Conservation (phyloP, 2,329 filamentous ascomycete genomes). For the Tolypocladium tundrense region DNA sequence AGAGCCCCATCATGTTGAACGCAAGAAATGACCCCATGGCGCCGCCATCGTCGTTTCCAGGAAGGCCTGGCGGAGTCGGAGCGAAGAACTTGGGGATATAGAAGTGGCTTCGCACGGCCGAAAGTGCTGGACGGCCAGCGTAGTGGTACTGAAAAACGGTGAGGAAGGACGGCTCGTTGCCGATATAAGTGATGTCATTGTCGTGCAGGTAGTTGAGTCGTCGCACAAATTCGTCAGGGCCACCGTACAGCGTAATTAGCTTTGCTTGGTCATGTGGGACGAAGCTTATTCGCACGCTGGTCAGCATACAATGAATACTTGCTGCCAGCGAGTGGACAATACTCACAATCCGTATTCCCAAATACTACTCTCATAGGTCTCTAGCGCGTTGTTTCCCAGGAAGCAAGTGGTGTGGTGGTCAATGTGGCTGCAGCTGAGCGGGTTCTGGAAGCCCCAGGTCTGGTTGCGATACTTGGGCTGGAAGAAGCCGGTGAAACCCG, state of each 20-base stretch:
- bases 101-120: slow-evolving; percentile 43
- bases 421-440: slow-evolving; percentile 48
- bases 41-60: slow-evolving; percentile 61
- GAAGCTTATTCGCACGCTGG: slow-evolving; percentile 20
- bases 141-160: slow-evolving; percentile 62
- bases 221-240: slow-evolving; percentile 41
- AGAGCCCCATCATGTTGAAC: slow-evolving; percentile 60
- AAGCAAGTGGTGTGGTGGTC: slow-evolving; percentile 48
- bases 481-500: slow-evolving; percentile 60
- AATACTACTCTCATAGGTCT: slow-evolving; percentile 62
- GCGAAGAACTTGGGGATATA: slow-evolving; percentile 59
- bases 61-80: slow-evolving; percentile 47
- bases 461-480: slow-evolving; percentile 58
- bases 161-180: slow-evolving; percentile 51
- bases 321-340: background rate
- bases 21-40: slow-evolving; percentile 60
- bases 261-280: slow-evolving; percentile 43
- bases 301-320: background rate
- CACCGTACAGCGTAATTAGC: slow-evolving; percentile 51
- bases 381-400: slow-evolving; percentile 48
- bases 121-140: slow-evolving; percentile 49
- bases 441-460: slow-evolving; percentile 60
- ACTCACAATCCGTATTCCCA: slow-evolving; percentile 65
- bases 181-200: slow-evolving; percentile 53
- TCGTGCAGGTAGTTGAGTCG: slow-evolving; percentile 58